phyloP scores from a whole-genome alignment of 2,329 filamentous ascomycete species.

The Mariannaea elegans region DNA sequence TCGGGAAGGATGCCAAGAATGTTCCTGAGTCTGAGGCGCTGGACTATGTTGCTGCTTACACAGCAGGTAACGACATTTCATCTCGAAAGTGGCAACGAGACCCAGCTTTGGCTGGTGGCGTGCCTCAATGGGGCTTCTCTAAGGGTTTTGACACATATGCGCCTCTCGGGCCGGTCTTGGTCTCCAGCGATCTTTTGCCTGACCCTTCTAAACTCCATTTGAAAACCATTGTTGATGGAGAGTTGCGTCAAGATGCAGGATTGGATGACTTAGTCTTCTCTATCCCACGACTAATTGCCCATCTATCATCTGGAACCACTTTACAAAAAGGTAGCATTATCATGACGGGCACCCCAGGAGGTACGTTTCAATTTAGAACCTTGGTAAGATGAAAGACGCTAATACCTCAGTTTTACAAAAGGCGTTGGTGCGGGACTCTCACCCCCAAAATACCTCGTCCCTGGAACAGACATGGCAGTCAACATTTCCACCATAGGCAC shows the following conservation, averaged over 20 bases:
- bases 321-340: constrained; percentile 54
- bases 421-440: constrained; percentile 54
- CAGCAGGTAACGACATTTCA: constrained; percentile 63
- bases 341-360: constrained; percentile 56
- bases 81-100: constrained; percentile 62
- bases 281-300: constrained; percentile 47
- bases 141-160: constrained; percentile 67
- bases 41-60: constrained; percentile 62
- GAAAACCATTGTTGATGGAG: constrained; percentile 57
- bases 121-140: constrained; percentile 65
- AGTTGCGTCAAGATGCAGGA: constrained; percentile 53
- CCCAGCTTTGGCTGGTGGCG: constrained; percentile 55
- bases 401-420: constrained; percentile 5
- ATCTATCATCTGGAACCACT: constrained; percentile 53
- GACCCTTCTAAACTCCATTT: constrained; percentile 55
- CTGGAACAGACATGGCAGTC: constrained; percentile 52
- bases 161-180: constrained; percentile 59
- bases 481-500: constrained; percentile 52
- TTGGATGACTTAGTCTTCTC: constrained; percentile 57
- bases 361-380: constrained; percentile 33
- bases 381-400: too few species aligned
- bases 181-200: constrained; percentile 51
- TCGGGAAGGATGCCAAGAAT: constrained; percentile 59
- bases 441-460: constrained; percentile 49
- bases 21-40: constrained; percentile 54